Conservation (phyloP, 768 basidiomycete genomes). For the Podaxis sp. region DNA sequence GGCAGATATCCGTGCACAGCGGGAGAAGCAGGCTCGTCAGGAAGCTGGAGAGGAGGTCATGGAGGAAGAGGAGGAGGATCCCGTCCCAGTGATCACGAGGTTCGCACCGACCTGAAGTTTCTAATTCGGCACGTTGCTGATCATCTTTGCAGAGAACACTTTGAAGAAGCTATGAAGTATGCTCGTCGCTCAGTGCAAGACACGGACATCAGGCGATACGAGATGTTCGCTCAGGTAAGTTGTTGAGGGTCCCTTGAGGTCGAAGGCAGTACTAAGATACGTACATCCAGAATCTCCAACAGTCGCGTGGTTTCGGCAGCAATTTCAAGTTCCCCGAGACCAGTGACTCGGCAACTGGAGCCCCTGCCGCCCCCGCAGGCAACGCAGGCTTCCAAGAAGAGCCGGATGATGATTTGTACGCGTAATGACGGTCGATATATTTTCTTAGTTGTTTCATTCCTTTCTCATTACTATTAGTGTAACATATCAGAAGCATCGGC, state of each 20-base stretch:
- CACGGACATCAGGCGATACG: constrained; percentile 94
- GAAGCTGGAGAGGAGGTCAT: constrained; percentile 73
- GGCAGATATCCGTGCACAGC: constrained; percentile 74
- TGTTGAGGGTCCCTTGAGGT: constrained; percentile 4
- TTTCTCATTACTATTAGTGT: constrained; percentile 8
- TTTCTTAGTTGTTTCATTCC: neutral
- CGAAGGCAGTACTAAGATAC: constrained; percentile 11
- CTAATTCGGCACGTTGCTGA: neutral
- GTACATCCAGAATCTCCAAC: constrained; percentile 73
- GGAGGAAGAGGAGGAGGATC: constrained; percentile 82
- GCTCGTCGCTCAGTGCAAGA: constrained; percentile 97
- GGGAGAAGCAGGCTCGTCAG: constrained; percentile 82
- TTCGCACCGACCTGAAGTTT: constrained; percentile 28
- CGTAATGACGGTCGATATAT: constrained; percentile 37
- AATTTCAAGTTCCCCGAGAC: constrained; percentile 99
- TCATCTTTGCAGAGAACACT: constrained; percentile 68
- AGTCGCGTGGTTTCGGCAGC: constrained; percentile 89
- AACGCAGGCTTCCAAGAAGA: constrained; percentile 87
- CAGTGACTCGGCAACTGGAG: constrained; percentile 36
- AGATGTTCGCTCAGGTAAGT: constrained; percentile 92
- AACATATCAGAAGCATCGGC: constrained; percentile 11
- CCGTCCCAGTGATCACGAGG: constrained; percentile 86
- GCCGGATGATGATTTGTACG: constrained; percentile 90
- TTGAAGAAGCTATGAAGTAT: constrained; percentile 98
- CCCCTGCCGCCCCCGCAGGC: constrained; percentile 44